These are phyloP conservation scores for Aspergillus sp. DNA, from an alignment of 2,329 filamentous ascomycete genomes.

Conservation along the genomic window DNA sequence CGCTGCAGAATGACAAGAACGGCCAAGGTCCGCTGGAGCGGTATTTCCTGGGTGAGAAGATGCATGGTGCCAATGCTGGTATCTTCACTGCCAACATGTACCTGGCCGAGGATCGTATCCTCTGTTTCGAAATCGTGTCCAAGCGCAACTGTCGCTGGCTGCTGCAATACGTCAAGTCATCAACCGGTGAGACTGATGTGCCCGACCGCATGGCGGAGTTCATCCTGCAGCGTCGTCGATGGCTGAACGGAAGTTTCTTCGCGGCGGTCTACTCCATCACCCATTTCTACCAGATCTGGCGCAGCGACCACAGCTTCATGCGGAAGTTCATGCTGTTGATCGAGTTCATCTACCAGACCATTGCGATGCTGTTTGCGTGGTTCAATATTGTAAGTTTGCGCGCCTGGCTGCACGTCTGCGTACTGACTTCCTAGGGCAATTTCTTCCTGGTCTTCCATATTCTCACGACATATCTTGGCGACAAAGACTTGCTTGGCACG, in stretches of 20 bases:
- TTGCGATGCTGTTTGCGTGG: slow-evolving; percentile 98
- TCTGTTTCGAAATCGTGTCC: slow-evolving; percentile 76
- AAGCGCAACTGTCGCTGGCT: slow-evolving; percentile 98
- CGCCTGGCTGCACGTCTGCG: not conserved
- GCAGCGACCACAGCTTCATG: slow-evolving; percentile 82
- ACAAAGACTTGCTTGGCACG: slow-evolving; percentile 65
- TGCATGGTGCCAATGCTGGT: slow-evolving; percentile 87
- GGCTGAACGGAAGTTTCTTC: slow-evolving; percentile 98
- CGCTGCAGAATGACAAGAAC: slow-evolving; percentile 94
- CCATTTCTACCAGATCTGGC: slow-evolving; percentile 95
- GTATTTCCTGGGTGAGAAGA: slow-evolving; percentile 95
- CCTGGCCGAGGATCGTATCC: slow-evolving; percentile 50
- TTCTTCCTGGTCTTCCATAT: slow-evolving; percentile 99
- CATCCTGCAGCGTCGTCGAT: slow-evolving; percentile 91
- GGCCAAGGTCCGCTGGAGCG: slow-evolving; percentile 90
- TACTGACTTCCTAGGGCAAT: slow-evolving; percentile 59
- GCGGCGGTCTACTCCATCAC: slow-evolving; percentile 92
- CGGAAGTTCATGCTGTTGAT: slow-evolving; percentile 87
- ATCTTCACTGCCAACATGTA: slow-evolving; percentile 90
- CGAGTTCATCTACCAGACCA: slow-evolving; percentile 90
- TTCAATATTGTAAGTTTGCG: slow-evolving; percentile 70
- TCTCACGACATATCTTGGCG: slow-evolving; percentile 79
- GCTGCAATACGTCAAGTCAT: slow-evolving; percentile 96
- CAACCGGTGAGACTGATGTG: slow-evolving; percentile 94
- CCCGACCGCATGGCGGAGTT: slow-evolving; percentile 92